Base-by-base conservation (phyloP, 257 asterid species). In the Solanum corneliomulleri region DNA sequence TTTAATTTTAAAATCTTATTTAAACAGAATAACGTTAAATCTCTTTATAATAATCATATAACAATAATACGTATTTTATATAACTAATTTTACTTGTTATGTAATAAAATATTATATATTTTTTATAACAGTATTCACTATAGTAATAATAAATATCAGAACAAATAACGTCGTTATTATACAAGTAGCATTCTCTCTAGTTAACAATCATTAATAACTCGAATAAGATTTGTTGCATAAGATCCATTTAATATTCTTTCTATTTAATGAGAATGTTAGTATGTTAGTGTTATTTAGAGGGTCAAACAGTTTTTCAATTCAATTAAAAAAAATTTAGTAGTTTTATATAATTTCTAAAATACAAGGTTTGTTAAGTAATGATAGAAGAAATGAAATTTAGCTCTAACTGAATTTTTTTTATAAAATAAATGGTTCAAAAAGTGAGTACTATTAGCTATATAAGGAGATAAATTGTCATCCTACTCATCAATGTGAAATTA, bases 21-120 rank as follows among this genome's bases (percentile, higher is more conserved):
- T 35, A 64, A 52, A 16, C 0, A 49, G 0, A 16, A 3, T 52
- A 16, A 6, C 0, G 1, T 52, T 0, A 52, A 0, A 52, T 1
- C 23, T 52, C 3, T 52, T 52, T 52, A 52, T 52, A 52, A 62
- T 3, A n/a, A 1, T 62, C 9, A 60, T 60, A 21, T 52, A 52
- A 16, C 2, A 16, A 62, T 9, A 49, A 2, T 2, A 47, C 2
- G 3, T 47, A 47, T 14, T 47, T 14, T 47, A 1, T 47, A 47
- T 47, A 16, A 49, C 0, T 49, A 6, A 49, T 21, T 20, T 58
- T 58, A 8, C 14, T 7, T 58, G 6, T 21, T 58, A 58, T 58
- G 2, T 7, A 5, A 52, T 16, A 16, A 16, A 6, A 52, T 18
- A 52, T 52, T 52, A 52, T 52, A 49, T 49, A 49, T 6, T 15